These are phyloP conservation scores for Cardamine occulta DNA, from an alignment of 345 rosid species.

Conservation along the genomic window DNA sequence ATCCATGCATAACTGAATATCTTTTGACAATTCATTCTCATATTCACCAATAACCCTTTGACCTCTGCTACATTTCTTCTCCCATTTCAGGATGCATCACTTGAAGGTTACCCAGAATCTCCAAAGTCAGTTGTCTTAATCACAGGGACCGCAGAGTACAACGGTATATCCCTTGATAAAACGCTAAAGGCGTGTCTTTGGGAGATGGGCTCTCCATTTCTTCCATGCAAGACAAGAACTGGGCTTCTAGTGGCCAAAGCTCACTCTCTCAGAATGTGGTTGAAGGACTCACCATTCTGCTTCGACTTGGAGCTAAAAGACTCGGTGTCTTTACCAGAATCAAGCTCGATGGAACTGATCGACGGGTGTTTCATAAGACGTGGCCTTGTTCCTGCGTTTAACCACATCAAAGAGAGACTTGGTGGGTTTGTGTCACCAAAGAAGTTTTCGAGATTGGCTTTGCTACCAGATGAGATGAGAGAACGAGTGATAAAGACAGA, in stretches of 20 bases:
- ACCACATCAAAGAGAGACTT: constrained; percentile 78
- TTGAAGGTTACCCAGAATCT: constrained; percentile 84
- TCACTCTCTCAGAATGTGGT: constrained; percentile 95
- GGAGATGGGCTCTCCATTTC: constrained; percentile 99
- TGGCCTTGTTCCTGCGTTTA: constrained; percentile 89
- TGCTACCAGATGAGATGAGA: constrained; percentile 72
- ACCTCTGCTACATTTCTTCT: constrained; percentile 20
- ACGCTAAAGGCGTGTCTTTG: constrained; percentile 89
- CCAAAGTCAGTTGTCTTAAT: constrained; percentile 90
- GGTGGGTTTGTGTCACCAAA: constrained; percentile 86
- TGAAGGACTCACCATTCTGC: constrained; percentile 96
- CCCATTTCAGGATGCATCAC: constrained; percentile 77
- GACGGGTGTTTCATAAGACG: constrained; percentile 84
- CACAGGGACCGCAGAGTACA: constrained; percentile 89
- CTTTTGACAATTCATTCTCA: constrained; percentile 18
- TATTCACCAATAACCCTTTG: constrained; percentile 10
- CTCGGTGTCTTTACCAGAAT: constrained; percentile 61
- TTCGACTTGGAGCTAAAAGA: constrained; percentile 88
- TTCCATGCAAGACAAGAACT: constrained; percentile 78
- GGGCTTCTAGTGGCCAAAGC: constrained; percentile 91
- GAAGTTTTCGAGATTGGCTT: constrained; percentile 81
- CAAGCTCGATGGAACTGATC: constrained; percentile 78
- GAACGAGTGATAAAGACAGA: constrained; percentile 73
- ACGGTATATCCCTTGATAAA: constrained; percentile 74
- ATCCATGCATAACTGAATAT: constrained; percentile 7